Conservation (phyloP, 805 yeast genomes). For the Yueomyces sp. region DNA sequence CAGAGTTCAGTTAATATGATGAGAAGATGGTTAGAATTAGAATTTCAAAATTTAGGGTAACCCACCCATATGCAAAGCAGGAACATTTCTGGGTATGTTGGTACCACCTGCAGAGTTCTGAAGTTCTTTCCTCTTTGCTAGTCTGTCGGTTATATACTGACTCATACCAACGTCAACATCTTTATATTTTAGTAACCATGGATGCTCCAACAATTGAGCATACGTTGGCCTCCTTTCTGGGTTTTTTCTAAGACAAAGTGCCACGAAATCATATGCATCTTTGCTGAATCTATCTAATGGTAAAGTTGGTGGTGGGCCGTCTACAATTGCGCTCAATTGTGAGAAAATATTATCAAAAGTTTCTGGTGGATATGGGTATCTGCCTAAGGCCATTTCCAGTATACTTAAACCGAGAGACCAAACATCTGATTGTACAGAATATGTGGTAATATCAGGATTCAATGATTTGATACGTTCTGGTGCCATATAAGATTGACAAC, state of each 20-base stretch:
- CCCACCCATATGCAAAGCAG: conserved; percentile 28
- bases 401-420: conserved; percentile 89
- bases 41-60: conserved; percentile 2
- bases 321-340: conserved; percentile 92
- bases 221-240: conserved; percentile 78
- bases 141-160: conserved; percentile 25
- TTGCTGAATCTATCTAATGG: conserved; percentile 48
- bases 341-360: conserved; percentile 81
- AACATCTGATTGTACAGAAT: conserved; percentile 87
- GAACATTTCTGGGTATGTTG: conserved; percentile 17
- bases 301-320: conserved; percentile 79
- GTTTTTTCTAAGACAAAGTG: conserved; percentile 60
- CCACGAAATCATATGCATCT: conserved; percentile 76
- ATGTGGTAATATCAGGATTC: conserved; percentile 64
- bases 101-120: conserved; percentile 11
- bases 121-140: conserved; percentile 17
- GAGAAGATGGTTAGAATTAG: neutral
- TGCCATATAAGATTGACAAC: conserved; percentile 98
- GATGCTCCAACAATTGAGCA: conserved; percentile 58
- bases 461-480: conserved; percentile 82
- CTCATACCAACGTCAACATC: conserved; percentile 28
- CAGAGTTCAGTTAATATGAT: too few species aligned
- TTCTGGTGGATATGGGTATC: conserved; percentile 94
- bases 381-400: conserved; percentile 79
- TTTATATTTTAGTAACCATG: conserved; percentile 58